Percentiles rank a stretch among this genome's conserved stretches.
These are phyloP conservation scores for Metschnikowia matae DNA, from an alignment of 805 yeast genomes.

Conservation along the genomic window DNA sequence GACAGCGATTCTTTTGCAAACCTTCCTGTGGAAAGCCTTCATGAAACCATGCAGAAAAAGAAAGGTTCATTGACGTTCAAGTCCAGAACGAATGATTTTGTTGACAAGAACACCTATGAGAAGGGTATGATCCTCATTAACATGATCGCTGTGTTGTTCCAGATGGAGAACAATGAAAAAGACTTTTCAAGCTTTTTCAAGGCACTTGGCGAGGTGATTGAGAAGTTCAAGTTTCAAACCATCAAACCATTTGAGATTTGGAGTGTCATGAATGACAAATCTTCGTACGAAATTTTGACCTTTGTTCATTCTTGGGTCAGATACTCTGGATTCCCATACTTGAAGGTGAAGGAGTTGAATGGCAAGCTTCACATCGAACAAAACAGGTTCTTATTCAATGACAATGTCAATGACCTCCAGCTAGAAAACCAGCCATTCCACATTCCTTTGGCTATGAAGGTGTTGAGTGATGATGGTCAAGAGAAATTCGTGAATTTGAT, in stretches of 20 bases:
- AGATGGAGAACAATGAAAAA: constrained; percentile 20
- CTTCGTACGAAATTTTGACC: constrained; percentile 43
- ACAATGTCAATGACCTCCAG: constrained; percentile 22
- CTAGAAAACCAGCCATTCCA: constrained; percentile 59
- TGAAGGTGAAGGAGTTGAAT: constrained; percentile 32
- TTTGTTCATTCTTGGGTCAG: constrained; percentile 60
- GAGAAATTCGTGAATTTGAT: constrained; percentile 33
- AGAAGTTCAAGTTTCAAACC: constrained; percentile 28
- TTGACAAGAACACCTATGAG: constrained; percentile 49
- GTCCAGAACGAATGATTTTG: constrained; percentile 42
- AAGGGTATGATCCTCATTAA: constrained; percentile 56
- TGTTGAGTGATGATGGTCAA: constrained; percentile 26
- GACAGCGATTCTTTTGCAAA: constrained; percentile 31
- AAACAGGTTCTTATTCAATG: constrained; percentile 31
- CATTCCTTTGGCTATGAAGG: constrained; percentile 50
- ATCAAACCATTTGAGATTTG: constrained; percentile 53
- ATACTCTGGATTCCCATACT: constrained; percentile 55
- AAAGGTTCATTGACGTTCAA: constrained; percentile 23
- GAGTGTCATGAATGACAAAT: constrained; percentile 35
- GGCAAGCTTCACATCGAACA: constrained; percentile 33
- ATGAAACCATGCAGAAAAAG: constrained; percentile 25
- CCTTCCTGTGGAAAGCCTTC: constrained; percentile 32
- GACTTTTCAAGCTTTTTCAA: constrained; percentile 27
- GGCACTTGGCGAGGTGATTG: constrained; percentile 38
- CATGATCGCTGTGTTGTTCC: constrained; percentile 47